Evolutionary conservation across 2,329 filamentous ascomycete genomes (phyloP), one percentile per base, ranked within the genome.

Genomic region (Colletotrichum plurivorum): DNA sequence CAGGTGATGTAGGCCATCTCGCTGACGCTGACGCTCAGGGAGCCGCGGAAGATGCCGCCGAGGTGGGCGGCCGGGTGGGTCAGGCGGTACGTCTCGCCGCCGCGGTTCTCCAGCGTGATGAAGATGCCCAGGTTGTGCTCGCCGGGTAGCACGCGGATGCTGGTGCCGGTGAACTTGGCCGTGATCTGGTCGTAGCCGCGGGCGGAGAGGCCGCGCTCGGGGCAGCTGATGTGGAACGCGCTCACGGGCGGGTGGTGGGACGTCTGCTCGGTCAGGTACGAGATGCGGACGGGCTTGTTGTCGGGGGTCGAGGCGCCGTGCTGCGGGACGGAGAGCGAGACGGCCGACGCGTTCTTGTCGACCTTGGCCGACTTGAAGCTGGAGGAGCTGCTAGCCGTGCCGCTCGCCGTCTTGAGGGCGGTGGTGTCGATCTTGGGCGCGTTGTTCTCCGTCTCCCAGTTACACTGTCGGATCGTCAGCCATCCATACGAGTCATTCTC

Each of bases 171-270:
- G 82, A 99, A 99, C 81, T 98, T 98, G 77, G 96, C 96, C 74
- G 93, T 95, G 75, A 99, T 91, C 83, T 99, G 96, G 77, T 99
- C 96, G 77, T 95, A 99, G 1, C 96, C 96, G 67, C 92, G 89
- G 16, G 96, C 96, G 45, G 90, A 90, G 73, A 99, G 88, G 31
- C 95, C 96, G 78, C 94, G 95, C 73, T 97, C 93, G 0, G 95
- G 94, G 77, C 96, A 99, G 77, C 94, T 92, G 72, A 98, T 91
- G 79, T 93, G 95, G 81, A 97, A 99, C 15, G 96, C 96, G 74
- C 95, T 98, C 73, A 99, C 95, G 10, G 96, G 96, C 41, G 96
- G 96, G 81, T 99, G 96, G 76, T 99, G 96, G 8, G 94, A 98
- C 9, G 96, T 99, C 83, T 99, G 96, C 82, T 99, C 96, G 27